Conservation (phyloP, 2,329 filamentous ascomycete genomes). For the Alternaria panax region DNA sequence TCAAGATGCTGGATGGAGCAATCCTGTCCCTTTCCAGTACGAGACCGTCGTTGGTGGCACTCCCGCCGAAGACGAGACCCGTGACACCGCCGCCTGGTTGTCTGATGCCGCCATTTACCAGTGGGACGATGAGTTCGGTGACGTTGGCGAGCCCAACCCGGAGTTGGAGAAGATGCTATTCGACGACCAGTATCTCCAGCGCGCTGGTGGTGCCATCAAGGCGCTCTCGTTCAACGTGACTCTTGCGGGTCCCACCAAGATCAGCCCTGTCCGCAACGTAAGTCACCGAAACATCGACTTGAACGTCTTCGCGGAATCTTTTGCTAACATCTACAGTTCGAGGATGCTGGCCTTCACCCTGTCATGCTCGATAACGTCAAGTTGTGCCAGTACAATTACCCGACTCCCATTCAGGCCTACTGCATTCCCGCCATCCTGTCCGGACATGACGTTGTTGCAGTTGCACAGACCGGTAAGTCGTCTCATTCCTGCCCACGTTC, state of each 20-base stretch:
- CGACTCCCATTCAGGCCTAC: conserved; percentile 89
- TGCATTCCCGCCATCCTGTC: conserved; percentile 79
- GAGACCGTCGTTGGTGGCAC: conserved; percentile 41
- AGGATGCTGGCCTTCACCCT: conserved; percentile 83
- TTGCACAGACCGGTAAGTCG: conserved; percentile 86
- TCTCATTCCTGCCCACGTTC: not conserved
- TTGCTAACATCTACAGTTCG: conserved; percentile 60
- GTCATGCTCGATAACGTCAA: conserved; percentile 79
- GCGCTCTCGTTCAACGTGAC: conserved; percentile 64
- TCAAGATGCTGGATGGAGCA: conserved; percentile 57
- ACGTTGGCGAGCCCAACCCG: conserved; percentile 75
- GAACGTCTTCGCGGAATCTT: not conserved
- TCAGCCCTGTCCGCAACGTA: conserved; percentile 60
- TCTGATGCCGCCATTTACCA: conserved; percentile 74
- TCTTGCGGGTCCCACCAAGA: conserved; percentile 57
- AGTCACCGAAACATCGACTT: conserved; percentile 30
- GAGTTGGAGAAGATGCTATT: conserved; percentile 82
- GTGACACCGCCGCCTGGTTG: conserved; percentile 53
- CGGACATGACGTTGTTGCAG: conserved; percentile 82
- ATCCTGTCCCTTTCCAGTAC: conserved; percentile 60
- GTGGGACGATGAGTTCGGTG: conserved; percentile 85
- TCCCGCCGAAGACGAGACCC: conserved; percentile 25
- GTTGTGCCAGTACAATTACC: conserved; percentile 72
- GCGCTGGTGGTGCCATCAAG: conserved; percentile 68
- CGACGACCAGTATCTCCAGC: conserved; percentile 59